A percentile compares a stretch with the other conserved stretches of the same genome.
phyloP scores from a whole-genome alignment of 2,329 filamentous ascomycete genomes.

The Exophiala phaeomuriformis region DNA sequence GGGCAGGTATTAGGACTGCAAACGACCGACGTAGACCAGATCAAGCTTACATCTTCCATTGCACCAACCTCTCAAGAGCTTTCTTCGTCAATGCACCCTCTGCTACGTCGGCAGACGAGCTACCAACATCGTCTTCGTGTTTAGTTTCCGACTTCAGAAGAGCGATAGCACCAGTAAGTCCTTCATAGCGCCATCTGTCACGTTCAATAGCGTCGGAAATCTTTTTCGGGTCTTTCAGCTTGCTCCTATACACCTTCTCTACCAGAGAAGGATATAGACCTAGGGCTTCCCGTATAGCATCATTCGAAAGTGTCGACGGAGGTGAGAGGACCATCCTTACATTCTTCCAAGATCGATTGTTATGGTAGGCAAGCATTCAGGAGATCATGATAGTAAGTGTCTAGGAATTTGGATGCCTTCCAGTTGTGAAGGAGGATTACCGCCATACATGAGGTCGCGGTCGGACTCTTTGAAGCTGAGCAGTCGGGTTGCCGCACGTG shows the following conservation, averaged over 20 bases:
- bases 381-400: too few species aligned
- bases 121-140: conserved; percentile 9
- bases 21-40: background rate
- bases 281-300: conserved; percentile 6
- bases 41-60: conserved; percentile 39
- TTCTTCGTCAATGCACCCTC: conserved; percentile 21
- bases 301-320: background rate
- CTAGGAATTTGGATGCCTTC: too few species aligned
- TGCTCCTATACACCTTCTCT: conserved; percentile 23
- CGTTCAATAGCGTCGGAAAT: conserved; percentile 30
- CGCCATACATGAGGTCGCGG: too few species aligned
- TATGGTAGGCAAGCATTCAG: too few species aligned
- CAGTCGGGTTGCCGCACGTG: too few species aligned
- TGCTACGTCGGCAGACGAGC: background rate
- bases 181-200: conserved; percentile 36
- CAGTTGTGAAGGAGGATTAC: too few species aligned
- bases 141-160: conserved; percentile 5
- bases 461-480: too few species aligned
- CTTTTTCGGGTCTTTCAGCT: conserved; percentile 25
- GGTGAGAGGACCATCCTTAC: background rate
- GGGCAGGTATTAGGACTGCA: too few species aligned
- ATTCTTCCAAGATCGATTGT: too few species aligned
- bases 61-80: conserved; percentile 34
- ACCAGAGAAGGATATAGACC: conserved; percentile 23
- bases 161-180: conserved; percentile 29